A percentile compares a stretch with the other conserved stretches of the same genome.
Conservation (phyloP, 176 grass and related monocot species). For the Musa beccarii region DNA sequence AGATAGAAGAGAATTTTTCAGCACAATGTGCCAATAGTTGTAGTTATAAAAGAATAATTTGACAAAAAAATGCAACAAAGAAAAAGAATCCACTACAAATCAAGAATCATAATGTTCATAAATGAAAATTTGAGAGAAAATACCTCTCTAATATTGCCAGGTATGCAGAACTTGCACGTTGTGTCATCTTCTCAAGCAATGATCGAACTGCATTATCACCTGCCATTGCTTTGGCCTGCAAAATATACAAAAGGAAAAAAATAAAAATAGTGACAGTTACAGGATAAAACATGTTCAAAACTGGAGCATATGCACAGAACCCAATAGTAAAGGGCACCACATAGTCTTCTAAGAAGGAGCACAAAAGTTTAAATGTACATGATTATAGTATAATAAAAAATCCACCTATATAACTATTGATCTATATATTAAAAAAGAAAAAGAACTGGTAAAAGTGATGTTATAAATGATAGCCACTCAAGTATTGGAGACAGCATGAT, state of each 20-base stretch:
- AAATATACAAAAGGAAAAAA: neutral
- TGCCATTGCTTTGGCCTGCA: constrained; percentile 85
- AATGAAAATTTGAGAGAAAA: neutral
- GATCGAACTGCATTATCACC: constrained; percentile 82
- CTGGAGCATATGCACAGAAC: neutral
- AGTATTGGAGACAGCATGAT: neutral
- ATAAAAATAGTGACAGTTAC: neutral
- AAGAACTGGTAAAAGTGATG: neutral
- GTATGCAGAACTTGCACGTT: constrained; percentile 78
- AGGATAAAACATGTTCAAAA: neutral
- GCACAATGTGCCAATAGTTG: constrained; percentile 3
- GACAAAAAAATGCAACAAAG: neutral
- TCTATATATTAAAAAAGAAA: neutral
- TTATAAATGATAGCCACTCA: neutral
- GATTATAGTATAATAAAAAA: neutral
- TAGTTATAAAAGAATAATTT: neutral
- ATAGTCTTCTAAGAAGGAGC: neutral
- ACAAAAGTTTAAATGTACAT: neutral
- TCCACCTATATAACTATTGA: neutral
- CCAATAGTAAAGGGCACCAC: neutral
- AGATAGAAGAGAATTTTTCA: constrained; percentile 7
- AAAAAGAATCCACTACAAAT: neutral
- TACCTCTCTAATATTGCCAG: constrained; percentile 92
- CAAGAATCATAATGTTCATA: neutral
- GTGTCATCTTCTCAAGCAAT: constrained; percentile 89